Conservation (phyloP, 1,284 basidiomycete species). For the Ganoderma leucocontextum region DNA sequence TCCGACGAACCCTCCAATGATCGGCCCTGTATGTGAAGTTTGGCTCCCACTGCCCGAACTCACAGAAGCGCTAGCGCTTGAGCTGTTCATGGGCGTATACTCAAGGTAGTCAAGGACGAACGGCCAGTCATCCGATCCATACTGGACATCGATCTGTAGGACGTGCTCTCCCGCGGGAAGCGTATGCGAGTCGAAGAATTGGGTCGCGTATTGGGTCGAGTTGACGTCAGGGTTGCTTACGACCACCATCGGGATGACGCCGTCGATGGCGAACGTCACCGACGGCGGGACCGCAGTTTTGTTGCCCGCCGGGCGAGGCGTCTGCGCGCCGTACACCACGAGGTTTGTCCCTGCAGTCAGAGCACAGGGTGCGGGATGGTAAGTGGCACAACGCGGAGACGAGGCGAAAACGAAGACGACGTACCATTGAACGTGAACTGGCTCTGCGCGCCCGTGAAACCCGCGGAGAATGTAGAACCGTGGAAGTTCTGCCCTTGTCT, state of each 20-base stretch:
- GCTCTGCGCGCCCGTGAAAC: conserved; percentile 14
- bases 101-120: conserved; percentile 23
- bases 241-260: conserved; percentile 12
- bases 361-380: background rate
- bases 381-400: background rate
- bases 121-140: conserved; percentile 19
- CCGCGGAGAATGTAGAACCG: conserved; percentile 15
- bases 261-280: conserved; percentile 15
- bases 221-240: conserved; percentile 11
- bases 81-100: conserved; percentile 6
- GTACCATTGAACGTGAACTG: conserved; percentile 23
- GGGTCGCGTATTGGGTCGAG: conserved; percentile 3
- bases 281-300: conserved; percentile 12
- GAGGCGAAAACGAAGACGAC: background rate
- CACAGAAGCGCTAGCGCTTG: background rate
- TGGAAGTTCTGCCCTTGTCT: background rate
- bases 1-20: background rate
- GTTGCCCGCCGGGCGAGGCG: conserved; percentile 6
- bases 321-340: conserved; percentile 15
- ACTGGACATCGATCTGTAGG: conserved; percentile 20
- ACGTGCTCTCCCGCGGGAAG: conserved; percentile 12
- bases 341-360: conserved; percentile 11
- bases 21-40: background rate
- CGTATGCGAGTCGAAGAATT: conserved; percentile 13
- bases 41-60: background rate